These are phyloP conservation scores for Ricinus communis DNA, from an alignment of 345 rosid species.

Conservation along the genomic window DNA sequence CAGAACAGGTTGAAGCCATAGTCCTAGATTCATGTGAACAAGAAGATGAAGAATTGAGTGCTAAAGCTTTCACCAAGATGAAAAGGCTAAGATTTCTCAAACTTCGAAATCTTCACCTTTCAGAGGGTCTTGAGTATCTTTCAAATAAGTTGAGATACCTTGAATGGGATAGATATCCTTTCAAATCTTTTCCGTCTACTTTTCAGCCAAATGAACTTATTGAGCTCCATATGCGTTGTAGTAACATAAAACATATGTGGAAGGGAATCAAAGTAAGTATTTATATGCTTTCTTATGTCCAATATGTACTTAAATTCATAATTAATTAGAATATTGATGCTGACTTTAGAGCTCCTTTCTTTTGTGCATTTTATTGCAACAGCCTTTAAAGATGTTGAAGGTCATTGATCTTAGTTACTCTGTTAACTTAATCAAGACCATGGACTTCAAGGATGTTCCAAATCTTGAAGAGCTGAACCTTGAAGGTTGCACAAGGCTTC, in stretches of 20 bases:
- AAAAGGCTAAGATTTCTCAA: background rate
- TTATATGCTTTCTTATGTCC: no score
- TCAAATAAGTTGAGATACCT: no score
- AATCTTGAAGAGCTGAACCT: slow-evolving; percentile 5
- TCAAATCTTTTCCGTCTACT: no score
- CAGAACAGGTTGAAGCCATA: background rate
- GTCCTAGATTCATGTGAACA: background rate
- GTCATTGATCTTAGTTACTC: slow-evolving; percentile 8
- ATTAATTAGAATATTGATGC: no score
- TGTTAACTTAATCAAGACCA: background rate
- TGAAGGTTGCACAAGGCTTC: background rate
- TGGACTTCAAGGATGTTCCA: background rate
- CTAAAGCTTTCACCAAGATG: slow-evolving; percentile 7
- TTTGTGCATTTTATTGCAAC: background rate
- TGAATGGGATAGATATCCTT: no score
- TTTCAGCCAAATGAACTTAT: no score
- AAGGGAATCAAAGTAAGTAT: slow-evolving; percentile 1
- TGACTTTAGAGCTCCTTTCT: background rate
- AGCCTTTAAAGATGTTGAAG: slow-evolving; percentile 5
- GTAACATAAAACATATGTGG: slow-evolving; percentile 2
- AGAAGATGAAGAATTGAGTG: no score
- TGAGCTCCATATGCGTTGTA: no score
- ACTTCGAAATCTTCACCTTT: no score
- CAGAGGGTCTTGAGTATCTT: no score
- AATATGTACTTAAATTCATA: no score